Evolutionary conservation across 805 yeast species (phyloP).

Genomic region (Cyberlindnera xylosilytica): DNA sequence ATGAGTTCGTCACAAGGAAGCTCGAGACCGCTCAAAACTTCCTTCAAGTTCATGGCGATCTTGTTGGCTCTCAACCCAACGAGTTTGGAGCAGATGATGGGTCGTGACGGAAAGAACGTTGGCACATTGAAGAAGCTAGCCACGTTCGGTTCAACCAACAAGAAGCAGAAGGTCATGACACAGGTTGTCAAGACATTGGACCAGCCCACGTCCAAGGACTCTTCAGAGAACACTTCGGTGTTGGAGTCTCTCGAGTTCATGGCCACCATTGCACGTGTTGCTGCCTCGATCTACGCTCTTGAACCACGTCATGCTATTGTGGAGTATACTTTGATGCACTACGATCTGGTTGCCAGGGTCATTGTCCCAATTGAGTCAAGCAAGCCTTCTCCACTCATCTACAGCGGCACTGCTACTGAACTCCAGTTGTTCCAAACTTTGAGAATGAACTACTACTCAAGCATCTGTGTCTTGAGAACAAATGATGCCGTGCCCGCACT

Average conservation of each 20-base stretch:
- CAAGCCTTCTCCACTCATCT: constrained; percentile 16
- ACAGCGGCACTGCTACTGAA: constrained; percentile 17
- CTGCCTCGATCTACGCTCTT: constrained; percentile 28
- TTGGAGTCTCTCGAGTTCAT: constrained; percentile 31
- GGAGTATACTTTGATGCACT: constrained; percentile 26
- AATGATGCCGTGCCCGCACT: constrained; percentile 20
- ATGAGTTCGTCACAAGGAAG: constrained; percentile 1
- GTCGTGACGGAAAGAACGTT: constrained; percentile 12
- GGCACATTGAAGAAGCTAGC: constrained; percentile 24
- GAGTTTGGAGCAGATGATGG: constrained; percentile 27
- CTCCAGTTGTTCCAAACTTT: constrained; percentile 26
- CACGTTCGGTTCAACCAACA: constrained; percentile 18
- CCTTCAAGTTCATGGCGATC: constrained; percentile 33
- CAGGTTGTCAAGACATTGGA: constrained; percentile 21
- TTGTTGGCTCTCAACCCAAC: constrained; percentile 33
- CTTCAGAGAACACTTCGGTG: constrained; percentile 21
- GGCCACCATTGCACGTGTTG: constrained; percentile 31
- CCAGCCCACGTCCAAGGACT: constrained; percentile 18
- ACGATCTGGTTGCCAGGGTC: constrained; percentile 20
- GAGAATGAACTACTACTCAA: constrained; percentile 29
- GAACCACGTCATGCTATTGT: constrained; percentile 29
- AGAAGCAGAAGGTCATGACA: constrained; percentile 22
- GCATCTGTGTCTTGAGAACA: constrained; percentile 24
- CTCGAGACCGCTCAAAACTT: constrained; percentile 27
- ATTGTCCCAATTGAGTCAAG: constrained; percentile 23